Percentiles rank a stretch among this genome's conserved stretches.
Conservation (phyloP, 1,139 yeast genomes). For the Geotrichum fermentans region DNA sequence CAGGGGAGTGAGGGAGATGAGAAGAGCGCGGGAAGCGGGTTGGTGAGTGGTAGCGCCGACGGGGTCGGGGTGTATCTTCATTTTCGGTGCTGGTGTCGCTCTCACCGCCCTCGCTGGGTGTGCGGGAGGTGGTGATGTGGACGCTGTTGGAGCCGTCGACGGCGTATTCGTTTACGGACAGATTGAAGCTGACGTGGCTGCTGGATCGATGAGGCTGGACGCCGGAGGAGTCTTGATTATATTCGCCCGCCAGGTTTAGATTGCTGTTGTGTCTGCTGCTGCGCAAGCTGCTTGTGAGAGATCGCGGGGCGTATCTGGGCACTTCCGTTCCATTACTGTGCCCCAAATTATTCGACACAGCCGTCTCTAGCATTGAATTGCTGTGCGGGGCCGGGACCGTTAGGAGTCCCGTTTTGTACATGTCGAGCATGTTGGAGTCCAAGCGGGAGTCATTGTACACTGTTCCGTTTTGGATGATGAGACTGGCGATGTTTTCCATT, state of each 20-base stretch:
- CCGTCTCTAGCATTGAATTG: too few species aligned
- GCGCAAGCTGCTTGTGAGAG: neutral
- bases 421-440: conserved; percentile 3
- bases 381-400: too few species aligned
- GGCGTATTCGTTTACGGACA: conserved; percentile 1
- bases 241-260: neutral
- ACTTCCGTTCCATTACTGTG: neutral
- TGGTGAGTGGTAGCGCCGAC: too few species aligned
- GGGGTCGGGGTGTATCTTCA: too few species aligned
- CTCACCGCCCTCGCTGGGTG: neutral
- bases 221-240: neutral
- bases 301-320: neutral
- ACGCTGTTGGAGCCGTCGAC: neutral
- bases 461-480: conserved; percentile 44
- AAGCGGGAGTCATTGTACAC: conserved; percentile 35
- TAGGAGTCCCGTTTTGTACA: conserved; percentile 14
- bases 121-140: neutral
- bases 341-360: neutral
- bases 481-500: conserved; percentile 35
- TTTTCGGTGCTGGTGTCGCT: neutral
- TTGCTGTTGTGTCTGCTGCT: conserved; percentile 1
- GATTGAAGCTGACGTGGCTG: neutral
- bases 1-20: neutral
- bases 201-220: neutral
- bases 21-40: neutral